Base-by-base conservation (phyloP, 768 basidiomycete species). In the Chalciporus sphaerocephalus region DNA sequence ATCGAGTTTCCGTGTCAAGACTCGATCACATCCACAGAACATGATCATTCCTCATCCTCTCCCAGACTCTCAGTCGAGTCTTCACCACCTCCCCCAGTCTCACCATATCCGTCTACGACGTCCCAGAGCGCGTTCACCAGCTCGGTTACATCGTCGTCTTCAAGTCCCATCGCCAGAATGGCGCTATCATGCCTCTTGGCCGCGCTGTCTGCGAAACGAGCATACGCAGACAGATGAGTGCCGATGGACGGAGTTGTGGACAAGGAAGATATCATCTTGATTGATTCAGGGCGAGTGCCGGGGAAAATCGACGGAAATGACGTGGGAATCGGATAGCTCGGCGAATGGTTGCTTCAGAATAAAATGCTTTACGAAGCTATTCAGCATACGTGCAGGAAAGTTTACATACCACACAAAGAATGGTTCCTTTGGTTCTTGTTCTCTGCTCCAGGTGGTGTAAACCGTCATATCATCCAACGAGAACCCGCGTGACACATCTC, bases 401-500 rank as follows among this genome's bases (percentile, higher is more conserved):
- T 28, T 42, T 28, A 45, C 64, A 35, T 55, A 80, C 79, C 69
- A 71, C 41, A 61, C 53, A 30, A 71, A 48, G 43, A 69, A 53
- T 15, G 65, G 54, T 42, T 63, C 58, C 30, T 57, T 56, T 27
- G 69, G 41, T 39, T 54, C 51, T 47, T 62, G 49, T n/a, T 58
- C 47, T 21, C 53, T 54, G 25, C 55, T 58, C 75, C 74, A 74
- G 12, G 60, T 60, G 17, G 74, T 60, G 52, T 76, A 80, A 2
- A 58, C 53, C 13, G 50, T 50, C 16, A 70, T 53, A 15, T 66
- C 64, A 5, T 59, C 46, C 20, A 64, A 51, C 7, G 75, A 68
- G 53, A 87, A 73, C 2, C 85, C 86, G 51, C 87, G 73, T 3
- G 78, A 75, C 37, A 87, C 76, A 44, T 81, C 76, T 27, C 74